Conservation (phyloP, 495 filamentous ascomycete genomes). For the Penicillium roqueforti region DNA sequence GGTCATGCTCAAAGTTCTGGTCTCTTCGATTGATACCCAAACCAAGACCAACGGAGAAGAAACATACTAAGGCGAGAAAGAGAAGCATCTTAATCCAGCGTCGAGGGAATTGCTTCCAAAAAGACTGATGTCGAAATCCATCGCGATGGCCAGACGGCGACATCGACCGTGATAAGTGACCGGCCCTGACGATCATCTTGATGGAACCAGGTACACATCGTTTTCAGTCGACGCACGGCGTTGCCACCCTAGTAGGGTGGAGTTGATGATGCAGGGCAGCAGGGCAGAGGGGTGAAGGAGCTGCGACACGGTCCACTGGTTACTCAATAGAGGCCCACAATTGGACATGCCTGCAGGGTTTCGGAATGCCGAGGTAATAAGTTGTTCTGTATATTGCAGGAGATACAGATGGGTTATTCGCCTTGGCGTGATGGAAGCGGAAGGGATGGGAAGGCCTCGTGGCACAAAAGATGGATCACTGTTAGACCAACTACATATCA, state of each 20-base stretch:
- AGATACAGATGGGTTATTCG: neutral
- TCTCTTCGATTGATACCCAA: conserved; percentile 13
- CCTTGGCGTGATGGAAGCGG: conserved; percentile 13
- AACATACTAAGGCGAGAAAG: conserved; percentile 19
- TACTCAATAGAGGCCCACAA: conserved; percentile 9
- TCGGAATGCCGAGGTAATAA: conserved; percentile 17
- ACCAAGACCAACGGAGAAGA: conserved; percentile 20
- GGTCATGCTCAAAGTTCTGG: neutral
- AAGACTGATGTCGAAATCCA: conserved; percentile 18
- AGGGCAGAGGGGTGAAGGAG: conserved; percentile 16
- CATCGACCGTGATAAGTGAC: conserved; percentile 25
- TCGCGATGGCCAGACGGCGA: conserved; percentile 17
- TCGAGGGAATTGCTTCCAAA: conserved; percentile 19
- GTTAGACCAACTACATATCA: neutral
- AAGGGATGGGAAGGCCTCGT: conserved; percentile 1
- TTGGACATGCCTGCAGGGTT: conserved; percentile 24
- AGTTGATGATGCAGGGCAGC: conserved; percentile 19
- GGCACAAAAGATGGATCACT: neutral
- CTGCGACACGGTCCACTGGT: conserved; percentile 22
- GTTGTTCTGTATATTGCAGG: neutral
- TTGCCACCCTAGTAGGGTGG: conserved; percentile 17
- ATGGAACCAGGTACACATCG: conserved; percentile 25
- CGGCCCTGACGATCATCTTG: conserved; percentile 23
- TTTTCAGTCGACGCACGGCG: conserved; percentile 26
- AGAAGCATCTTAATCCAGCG: conserved; percentile 27